Evolutionary conservation across 148 eudicot species (phyloP).

Genomic region (Rhododendron simsii): DNA sequence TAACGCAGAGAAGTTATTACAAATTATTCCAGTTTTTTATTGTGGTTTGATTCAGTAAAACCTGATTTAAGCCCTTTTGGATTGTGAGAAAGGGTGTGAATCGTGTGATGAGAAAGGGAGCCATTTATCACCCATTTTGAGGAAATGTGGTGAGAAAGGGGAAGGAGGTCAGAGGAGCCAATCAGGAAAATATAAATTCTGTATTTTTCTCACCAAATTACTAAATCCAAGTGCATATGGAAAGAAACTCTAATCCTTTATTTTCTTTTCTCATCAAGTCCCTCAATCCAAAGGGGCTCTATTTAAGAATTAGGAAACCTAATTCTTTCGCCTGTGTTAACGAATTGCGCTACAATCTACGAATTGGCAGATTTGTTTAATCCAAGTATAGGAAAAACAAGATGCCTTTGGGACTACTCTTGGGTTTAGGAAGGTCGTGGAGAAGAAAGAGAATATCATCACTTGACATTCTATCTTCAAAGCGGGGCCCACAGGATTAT

Average conservation of each 20-base stretch:
- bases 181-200: no score
- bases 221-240: not conserved
- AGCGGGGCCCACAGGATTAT: constrained; percentile 70
- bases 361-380: not conserved
- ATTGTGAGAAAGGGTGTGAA: no score
- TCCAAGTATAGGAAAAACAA: constrained; percentile 2
- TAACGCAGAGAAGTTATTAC: not conserved
- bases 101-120: no score
- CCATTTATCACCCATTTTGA: no score
- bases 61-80: no score
- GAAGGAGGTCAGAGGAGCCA: no score
- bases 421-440: constrained; percentile 75
- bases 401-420: constrained; percentile 66
- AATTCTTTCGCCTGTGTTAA: not conserved
- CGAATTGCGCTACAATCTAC: not conserved
- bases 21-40: no score
- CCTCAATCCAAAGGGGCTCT: not conserved
- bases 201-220: not conserved
- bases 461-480: constrained; percentile 76
- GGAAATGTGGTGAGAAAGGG: no score
- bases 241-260: not conserved
- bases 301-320: not conserved
- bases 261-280: not conserved
- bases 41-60: no score
- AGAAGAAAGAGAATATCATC: constrained; percentile 84